Base-by-base conservation (phyloP, 768 basidiomycete genomes). In the Termitomyces sp. region DNA sequence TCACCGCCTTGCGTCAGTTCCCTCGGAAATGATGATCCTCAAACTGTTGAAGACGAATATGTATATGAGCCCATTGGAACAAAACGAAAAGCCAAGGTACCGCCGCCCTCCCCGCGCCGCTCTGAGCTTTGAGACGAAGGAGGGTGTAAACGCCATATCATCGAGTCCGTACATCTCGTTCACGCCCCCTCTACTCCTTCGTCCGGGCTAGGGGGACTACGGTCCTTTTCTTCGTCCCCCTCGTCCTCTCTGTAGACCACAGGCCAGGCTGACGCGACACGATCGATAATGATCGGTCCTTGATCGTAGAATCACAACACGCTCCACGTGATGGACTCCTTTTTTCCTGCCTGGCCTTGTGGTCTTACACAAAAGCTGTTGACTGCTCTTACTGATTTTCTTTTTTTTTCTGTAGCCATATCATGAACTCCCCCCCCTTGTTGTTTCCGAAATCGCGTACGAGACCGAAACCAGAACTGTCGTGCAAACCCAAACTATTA, bases 101-200 rank as follows among this genome's bases (percentile, higher is more conserved):
- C 89, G 73, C 83, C 87, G 76, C 83, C 86, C 77, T 76, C 77
- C 77, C 83, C 83, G 78, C 88, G 88, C 82, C 89, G 87, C 81
- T 86, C 89, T 76, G 88, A 90, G 86, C 86, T 91, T 81, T 91
- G 86, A 91, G 90, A 90, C 89, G 90, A 91, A 88, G 90, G 89
- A 83, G 90, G 83, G 60, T 66, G 73, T 70, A 71, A 76, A 73
- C 70, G 63, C 72, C 74, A 76, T 76, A 71, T 77, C 75, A 83
- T 78, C 83, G 73, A 82, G 83, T 89, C 82, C 81, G 87, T 89
- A 83, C 82, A 73, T 78, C 81, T 77, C 73, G 66, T 71, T 75
- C 74, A 67, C 37, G 37, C 72, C 72, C 71, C 72, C 64, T 65
- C 76, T 77, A 80, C 84, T 85, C 88, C 87, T 86, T 89, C 86